Conservation (phyloP, 2,329 filamentous ascomycete species). For the Metarhizium guizhouense region DNA sequence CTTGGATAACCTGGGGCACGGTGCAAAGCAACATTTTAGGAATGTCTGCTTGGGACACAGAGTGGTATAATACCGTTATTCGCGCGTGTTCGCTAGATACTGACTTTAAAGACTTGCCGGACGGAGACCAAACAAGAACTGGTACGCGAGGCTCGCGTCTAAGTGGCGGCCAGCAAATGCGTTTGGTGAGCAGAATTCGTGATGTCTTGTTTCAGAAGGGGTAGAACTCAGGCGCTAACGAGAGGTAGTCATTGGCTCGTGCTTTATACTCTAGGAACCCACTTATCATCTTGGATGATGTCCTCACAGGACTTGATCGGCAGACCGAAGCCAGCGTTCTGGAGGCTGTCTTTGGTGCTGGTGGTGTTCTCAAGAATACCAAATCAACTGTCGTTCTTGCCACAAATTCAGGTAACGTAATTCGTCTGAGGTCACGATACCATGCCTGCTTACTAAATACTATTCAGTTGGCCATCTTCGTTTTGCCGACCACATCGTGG, state of each 20-base stretch:
- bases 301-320: slow-evolving; percentile 25
- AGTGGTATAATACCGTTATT: slow-evolving; percentile 14
- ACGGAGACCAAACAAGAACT: slow-evolving; percentile 14
- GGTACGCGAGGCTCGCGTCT: slow-evolving; percentile 15
- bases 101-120: slow-evolving; percentile 12
- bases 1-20: slow-evolving; percentile 16
- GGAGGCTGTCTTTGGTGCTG: slow-evolving; percentile 21
- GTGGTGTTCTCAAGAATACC: slow-evolving; percentile 19
- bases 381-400: slow-evolving; percentile 17
- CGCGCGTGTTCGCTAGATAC: slow-evolving; percentile 10
- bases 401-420: slow-evolving; percentile 16
- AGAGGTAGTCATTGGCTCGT: slow-evolving; percentile 13
- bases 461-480: slow-evolving; percentile 12
- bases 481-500: slow-evolving; percentile 15
- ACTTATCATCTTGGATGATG: slow-evolving; percentile 23
- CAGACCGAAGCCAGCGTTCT: slow-evolving; percentile 29
- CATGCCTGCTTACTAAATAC: not conserved
- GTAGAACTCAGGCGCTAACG: not conserved
- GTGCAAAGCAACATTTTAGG: slow-evolving; percentile 17
- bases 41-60: slow-evolving; percentile 8
- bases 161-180: slow-evolving; percentile 18
- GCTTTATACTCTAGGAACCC: slow-evolving; percentile 15
- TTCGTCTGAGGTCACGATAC: not conserved
- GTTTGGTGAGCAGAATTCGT: slow-evolving; percentile 11
- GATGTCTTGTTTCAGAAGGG: not conserved